These are phyloP conservation scores for Fusarium vanettenii DNA, from an alignment of 2,329 filamentous ascomycete genomes.

Conservation along the genomic window DNA sequence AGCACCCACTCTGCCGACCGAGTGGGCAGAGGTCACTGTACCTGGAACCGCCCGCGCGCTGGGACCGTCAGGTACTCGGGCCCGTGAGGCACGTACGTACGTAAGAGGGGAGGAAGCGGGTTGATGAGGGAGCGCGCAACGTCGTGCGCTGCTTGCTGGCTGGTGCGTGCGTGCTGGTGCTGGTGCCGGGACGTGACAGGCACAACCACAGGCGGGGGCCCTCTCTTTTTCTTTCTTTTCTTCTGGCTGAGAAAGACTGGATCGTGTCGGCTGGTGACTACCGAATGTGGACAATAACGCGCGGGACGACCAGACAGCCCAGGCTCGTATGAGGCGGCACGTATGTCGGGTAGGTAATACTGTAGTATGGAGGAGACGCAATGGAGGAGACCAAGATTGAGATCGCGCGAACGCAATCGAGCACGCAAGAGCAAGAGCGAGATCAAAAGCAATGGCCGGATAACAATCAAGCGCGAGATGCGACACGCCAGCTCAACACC, in stretches of 20 bases:
- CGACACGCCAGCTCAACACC: conserved; percentile 39
- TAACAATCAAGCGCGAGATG: conserved; percentile 41
- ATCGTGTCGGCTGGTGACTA: conserved; percentile 26
- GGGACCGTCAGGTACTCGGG: conserved; percentile 29
- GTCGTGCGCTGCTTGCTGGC: not conserved
- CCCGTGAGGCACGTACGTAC: conserved; percentile 1
- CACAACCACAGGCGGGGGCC: not conserved
- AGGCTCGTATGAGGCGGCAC: conserved; percentile 14
- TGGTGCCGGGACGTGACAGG: not conserved
- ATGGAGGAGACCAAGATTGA: not conserved
- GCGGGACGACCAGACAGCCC: not conserved
- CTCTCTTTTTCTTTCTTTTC: not conserved
- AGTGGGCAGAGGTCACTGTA: conserved; percentile 41
- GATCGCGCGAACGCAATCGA: conserved; percentile 7
- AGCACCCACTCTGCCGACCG: conserved; percentile 29
- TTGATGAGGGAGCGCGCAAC: not conserved
- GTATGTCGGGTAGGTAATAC: not conserved
- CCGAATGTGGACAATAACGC: conserved; percentile 30
- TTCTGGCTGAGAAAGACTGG: conserved; percentile 19
- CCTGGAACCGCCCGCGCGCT: conserved; percentile 38
- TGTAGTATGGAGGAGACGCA: not conserved
- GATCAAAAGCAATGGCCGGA: conserved; percentile 8
- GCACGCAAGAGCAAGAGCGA: conserved; percentile 4
- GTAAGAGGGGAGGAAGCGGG: not conserved
- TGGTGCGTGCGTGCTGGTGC: not conserved